A percentile compares a stretch with the other conserved stretches of the same genome.
phyloP scores from a whole-genome alignment of 1,139 yeast species.

The Zygosaccharomyces pseudobailii region DNA sequence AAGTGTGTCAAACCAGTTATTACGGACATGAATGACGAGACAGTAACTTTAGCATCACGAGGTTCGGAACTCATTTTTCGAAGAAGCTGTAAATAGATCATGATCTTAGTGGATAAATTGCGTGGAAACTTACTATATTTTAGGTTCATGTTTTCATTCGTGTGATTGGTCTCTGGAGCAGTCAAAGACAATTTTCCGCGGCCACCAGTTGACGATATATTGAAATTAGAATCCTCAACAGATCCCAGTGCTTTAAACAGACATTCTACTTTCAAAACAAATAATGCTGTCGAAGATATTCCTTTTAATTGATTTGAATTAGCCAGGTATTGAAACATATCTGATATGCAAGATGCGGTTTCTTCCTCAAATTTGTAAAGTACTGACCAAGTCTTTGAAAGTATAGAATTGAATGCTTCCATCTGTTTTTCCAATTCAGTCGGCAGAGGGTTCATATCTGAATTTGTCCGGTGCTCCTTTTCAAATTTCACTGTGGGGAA shows the following conservation, averaged over 20 bases:
- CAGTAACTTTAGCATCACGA: constrained; percentile 25
- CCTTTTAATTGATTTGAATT: constrained; percentile 71
- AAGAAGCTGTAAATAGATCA: constrained; percentile 70
- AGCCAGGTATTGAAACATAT: constrained; percentile 84
- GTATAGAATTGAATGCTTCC: constrained; percentile 56
- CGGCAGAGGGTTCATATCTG: constrained; percentile 40
- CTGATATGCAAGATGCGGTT: constrained; percentile 88
- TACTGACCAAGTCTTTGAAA: constrained; percentile 82
- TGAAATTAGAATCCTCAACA: constrained; percentile 15
- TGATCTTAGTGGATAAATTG: constrained; percentile 71
- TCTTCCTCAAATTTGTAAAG: constrained; percentile 87
- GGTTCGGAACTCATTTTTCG: constrained; percentile 47
- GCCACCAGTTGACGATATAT: neutral
- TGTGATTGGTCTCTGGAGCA: constrained; percentile 13
- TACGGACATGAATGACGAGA: constrained; percentile 70
- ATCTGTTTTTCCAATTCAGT: constrained; percentile 51
- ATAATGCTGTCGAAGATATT: constrained; percentile 62
- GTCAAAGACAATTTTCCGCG: neutral
- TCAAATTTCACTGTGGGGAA: constrained; percentile 33
- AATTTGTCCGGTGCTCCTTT: constrained; percentile 17
- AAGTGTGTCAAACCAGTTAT: constrained; percentile 94
- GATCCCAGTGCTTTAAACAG: constrained; percentile 73
- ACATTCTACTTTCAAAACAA: constrained; percentile 70
- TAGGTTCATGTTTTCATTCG: constrained; percentile 10
- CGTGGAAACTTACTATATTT: constrained; percentile 73